Evolutionary conservation across 495 filamentous ascomycete genomes (phyloP).

Genomic region (Aspergillus funiculosus): DNA sequence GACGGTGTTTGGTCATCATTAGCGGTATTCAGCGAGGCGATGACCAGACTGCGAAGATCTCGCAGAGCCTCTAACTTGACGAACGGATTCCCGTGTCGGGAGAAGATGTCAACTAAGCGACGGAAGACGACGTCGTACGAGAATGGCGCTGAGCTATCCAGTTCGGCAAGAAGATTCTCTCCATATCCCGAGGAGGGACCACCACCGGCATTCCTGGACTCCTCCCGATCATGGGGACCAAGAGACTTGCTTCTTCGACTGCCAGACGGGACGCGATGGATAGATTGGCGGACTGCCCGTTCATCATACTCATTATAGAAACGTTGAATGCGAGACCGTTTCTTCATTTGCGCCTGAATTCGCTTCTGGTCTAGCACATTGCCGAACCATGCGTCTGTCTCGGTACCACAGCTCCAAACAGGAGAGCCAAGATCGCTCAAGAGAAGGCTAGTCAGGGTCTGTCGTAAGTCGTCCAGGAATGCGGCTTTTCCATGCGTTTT

Average conservation of each 20-base stretch:
- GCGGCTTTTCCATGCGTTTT: slow-evolving; percentile 48
- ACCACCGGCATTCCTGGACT: background rate
- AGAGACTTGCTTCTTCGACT: slow-evolving; percentile 36
- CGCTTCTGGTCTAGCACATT: slow-evolving; percentile 69
- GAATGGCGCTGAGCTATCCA: slow-evolving; percentile 41
- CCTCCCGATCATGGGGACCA: slow-evolving; percentile 9
- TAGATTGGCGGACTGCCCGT: slow-evolving; percentile 22
- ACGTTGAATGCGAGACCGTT: slow-evolving; percentile 46
- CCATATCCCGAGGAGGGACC: background rate
- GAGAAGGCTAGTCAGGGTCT: slow-evolving; percentile 75
- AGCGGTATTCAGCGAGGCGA: slow-evolving; percentile 62
- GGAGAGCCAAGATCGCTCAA: slow-evolving; percentile 84
- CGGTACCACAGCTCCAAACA: slow-evolving; percentile 76
- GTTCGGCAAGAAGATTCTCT: background rate
- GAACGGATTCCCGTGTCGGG: slow-evolving; percentile 82
- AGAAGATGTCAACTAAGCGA: slow-evolving; percentile 77
- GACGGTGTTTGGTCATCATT: slow-evolving; percentile 31
- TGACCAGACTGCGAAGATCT: slow-evolving; percentile 74
- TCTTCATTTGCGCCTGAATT: slow-evolving; percentile 67
- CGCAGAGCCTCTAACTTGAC: slow-evolving; percentile 78
- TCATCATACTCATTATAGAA: slow-evolving; percentile 41
- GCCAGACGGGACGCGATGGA: slow-evolving; percentile 23
- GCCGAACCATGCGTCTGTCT: slow-evolving; percentile 89
- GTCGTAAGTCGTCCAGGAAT: slow-evolving; percentile 72
- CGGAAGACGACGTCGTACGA: slow-evolving; percentile 71